Evolutionary conservation across 75 land plant genomes (phyloP), one percentile per base, ranked within the genome.

Genomic region (Pseudotsuga menziesii): DNA sequence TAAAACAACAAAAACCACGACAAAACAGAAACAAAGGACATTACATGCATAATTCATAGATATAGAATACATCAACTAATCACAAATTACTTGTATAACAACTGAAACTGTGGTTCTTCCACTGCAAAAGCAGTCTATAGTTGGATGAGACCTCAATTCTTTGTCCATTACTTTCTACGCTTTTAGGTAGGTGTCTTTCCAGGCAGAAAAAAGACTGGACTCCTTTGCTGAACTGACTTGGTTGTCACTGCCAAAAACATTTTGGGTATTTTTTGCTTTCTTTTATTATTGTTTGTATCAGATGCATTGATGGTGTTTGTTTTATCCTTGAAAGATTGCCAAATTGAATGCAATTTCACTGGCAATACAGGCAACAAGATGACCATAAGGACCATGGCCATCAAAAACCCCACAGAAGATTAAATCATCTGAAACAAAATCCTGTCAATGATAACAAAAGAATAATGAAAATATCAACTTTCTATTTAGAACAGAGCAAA

Each of bases 121-220:
- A 29, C 92, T 90, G 74, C 92, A 90, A 60, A 85, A 90, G 81
- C 86, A 83, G 77, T 90, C 88, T 56, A 88, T 29, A 29, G 32
- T 29, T 29, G 32, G 32, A 29, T 29, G 32, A 29, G 32, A 29
- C 1, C 32, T 29, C 73, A 90, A 67, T 58, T 90, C 92, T 64
- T 84, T 83, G 69, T 90, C 92, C 92, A 90, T 90, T 85, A 29
- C 32, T 29, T 29, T 29, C 1, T 29, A 29, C 32, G 32, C 32
- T 29, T 29, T 29, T 8, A 88, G 61, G 64, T 83, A 89, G 23
- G 85, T 77, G 55, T 82, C 86, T 39, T 78, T 88, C 92, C 90
- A 90, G 54, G 78, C 35, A 11, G 62, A 57, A 44, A 61, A 77
- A 22, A 44, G 64, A 9, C 23, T 29, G 32, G 32, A 29, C 1